Evolutionary conservation across 106 monocot species (phyloP), one percentile per base, ranked within the genome.

Genomic region (Dendrobium nobile): DNA sequence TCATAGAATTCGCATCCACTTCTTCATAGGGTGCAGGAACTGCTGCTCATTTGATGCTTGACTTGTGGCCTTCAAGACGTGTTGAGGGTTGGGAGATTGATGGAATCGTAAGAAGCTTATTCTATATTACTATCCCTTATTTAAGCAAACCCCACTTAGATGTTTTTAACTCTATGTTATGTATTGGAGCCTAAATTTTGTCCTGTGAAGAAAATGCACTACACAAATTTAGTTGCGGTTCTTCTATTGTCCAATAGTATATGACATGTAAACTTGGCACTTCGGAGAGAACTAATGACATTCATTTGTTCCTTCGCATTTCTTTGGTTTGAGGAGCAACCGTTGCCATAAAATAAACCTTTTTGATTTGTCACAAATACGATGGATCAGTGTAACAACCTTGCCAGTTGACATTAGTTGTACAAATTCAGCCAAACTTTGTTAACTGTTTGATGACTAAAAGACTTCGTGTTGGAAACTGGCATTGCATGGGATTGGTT

Each of bases 31-130:
- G 93, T 82, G 96, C 84, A 80, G 96, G 96, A 75, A 96, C 96
- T 33, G 91, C 93, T 51, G 96, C 93, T 78, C 89, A 87, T 73
- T 80, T 93, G 79, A 81, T 96, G 81, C 90, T 96, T 84, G 79
- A 91, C 27, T 72, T 84, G 15, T 96, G 91, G 91, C 96, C 96
- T 82, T 88, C 89, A 31, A 84, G 93, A 80, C 91, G 87, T 26
- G 78, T 96, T 58, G 85, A 91, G 59, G 96, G 96, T 65, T 96
- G 96, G 96, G 96, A 96, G 82, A 93, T 96, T 76, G 96, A 96
- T 91, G 85, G 79, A 40, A 87, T 90, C 42, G 96, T 93, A 87
- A 87, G 85, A 28, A 24, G 15, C n/a, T 24, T 6, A 42, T 58
- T 33, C 55, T 78, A 40, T 40, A 3, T 72, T 40, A 28, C 9